phyloP scores from a whole-genome alignment of 345 rosid species.

The Brassica cretica region DNA sequence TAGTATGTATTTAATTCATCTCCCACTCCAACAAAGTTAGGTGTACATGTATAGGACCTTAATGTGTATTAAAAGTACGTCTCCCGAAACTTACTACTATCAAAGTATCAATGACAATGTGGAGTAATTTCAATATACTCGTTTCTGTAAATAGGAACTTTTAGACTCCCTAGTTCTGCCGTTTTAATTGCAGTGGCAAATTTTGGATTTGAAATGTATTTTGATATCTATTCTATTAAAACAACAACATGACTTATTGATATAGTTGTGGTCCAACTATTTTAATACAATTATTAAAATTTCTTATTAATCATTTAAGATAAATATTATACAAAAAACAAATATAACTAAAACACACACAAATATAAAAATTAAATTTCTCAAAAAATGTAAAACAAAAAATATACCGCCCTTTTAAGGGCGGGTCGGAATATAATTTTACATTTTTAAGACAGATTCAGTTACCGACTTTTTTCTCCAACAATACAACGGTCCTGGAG shows the following conservation, averaged over 20 bases:
- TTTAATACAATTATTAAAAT: no score
- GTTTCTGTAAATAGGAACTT: not conserved
- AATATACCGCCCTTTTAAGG: no score
- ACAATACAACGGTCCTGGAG: not conserved
- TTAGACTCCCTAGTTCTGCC: not conserved
- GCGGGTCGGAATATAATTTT: no score
- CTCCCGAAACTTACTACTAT: not conserved
- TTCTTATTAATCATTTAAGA: no score
- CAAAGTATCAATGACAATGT: not conserved
- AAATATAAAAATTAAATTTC: no score
- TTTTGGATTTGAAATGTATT: no score
- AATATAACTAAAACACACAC: no score
- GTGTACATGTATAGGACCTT: not conserved
- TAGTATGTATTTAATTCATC: not conserved
- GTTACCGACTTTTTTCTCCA: not conserved
- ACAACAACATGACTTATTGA: no score
- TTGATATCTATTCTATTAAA: not conserved
- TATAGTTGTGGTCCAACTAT: no score
- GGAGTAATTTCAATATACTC: not conserved
- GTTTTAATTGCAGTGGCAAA: not conserved
- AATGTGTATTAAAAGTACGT: not conserved
- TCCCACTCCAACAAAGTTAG: not conserved
- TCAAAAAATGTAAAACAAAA: no score
- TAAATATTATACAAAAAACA: no score
- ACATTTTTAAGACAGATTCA: not conserved